A percentile compares a stretch with the other conserved stretches of the same genome.
phyloP scores from a whole-genome alignment of 768 basidiomycete species.

The Agrocybe praecox region DNA sequence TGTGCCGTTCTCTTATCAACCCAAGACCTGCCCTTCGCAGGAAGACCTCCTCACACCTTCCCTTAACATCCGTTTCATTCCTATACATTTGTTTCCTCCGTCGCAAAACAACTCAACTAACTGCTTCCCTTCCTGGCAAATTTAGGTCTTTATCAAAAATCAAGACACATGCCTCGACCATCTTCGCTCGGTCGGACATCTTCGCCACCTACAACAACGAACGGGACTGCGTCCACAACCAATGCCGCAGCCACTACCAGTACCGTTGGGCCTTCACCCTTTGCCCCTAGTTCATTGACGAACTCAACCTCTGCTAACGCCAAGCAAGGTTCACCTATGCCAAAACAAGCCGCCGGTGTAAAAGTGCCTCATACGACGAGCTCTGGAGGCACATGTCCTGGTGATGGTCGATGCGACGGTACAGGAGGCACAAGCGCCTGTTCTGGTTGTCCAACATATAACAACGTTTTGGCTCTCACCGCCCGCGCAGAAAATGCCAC shows the following conservation, averaged over 20 bases:
- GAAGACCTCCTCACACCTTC: not conserved
- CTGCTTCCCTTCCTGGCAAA: conserved; percentile 11
- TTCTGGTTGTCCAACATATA: conserved; percentile 95
- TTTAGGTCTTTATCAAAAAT: conserved; percentile 85
- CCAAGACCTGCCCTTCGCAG: conserved; percentile 13
- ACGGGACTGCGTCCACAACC: conserved; percentile 18
- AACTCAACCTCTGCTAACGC: conserved; percentile 13
- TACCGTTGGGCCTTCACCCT: conserved; percentile 35
- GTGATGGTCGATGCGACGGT: conserved; percentile 97
- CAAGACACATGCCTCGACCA: conserved; percentile 75
- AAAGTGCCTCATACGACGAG: conserved; percentile 15
- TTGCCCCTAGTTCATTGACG: conserved; percentile 27
- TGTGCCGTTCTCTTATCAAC: conserved; percentile 18
- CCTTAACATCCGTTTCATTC: not conserved
- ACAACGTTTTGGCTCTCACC: conserved; percentile 69
- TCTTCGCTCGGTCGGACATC: conserved; percentile 52
- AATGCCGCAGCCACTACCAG: conserved; percentile 11
- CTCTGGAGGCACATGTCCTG: conserved; percentile 84
- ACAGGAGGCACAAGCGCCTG: conserved; percentile 94
- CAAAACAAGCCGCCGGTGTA: not conserved
- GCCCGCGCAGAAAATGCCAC: conserved; percentile 28
- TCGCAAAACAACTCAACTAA: not conserved
- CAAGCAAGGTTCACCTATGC: not conserved
- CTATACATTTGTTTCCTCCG: conserved; percentile 1
- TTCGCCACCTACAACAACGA: conserved; percentile 21